Evolutionary conservation across 805 yeast genomes (phyloP), one percentile per base, ranked within the genome.

Genomic region (Pichia nakasei): DNA sequence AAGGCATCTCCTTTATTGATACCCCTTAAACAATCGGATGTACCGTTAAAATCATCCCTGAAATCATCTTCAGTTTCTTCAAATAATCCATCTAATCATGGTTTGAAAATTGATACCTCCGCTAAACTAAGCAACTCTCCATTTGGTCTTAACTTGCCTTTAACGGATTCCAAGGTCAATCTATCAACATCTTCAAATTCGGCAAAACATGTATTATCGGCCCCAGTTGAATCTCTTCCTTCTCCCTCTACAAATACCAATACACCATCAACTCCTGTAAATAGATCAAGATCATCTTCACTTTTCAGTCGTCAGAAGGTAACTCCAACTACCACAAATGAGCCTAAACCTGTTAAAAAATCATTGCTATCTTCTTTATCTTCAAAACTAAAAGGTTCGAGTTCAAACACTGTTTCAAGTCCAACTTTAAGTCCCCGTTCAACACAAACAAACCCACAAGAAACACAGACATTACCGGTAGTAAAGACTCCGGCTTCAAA

Each of bases 321-420:
- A 29, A 43, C 53, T 7, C 37, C 45, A 8, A 13, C 32, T 15
- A 31, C 47, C 19, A 27, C 35, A 24, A 47, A 42, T 24, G 21
- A 27, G 12, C 19, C 35, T 3, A 49, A 47, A 27, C 44, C 47
- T 4, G 45, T 48, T 13, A 55, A 51, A 26, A 63, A 55, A 42
- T 51, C 65, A 3, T 22, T 64, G 7, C 56, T 64, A 38, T 60
- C 66, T 1, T 55, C 67, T 0, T 24, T 64, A 9, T 64, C 68
- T 4, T 63, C 68, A 9, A 64, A 62, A 35, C 51, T 64, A 37
- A 61, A 58, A 43, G 19, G 46, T 41, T 37, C 56, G 37, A 38
- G 46, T 41, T 37, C 56, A 38, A 38, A 49, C 13, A 41, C 45
- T 29, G 27, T 24, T 4, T 27, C 48, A 8, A 31, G 29, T 29